Evolutionary conservation across 495 filamentous ascomycete genomes (phyloP).

Genomic region (Penicillium salamii): DNA sequence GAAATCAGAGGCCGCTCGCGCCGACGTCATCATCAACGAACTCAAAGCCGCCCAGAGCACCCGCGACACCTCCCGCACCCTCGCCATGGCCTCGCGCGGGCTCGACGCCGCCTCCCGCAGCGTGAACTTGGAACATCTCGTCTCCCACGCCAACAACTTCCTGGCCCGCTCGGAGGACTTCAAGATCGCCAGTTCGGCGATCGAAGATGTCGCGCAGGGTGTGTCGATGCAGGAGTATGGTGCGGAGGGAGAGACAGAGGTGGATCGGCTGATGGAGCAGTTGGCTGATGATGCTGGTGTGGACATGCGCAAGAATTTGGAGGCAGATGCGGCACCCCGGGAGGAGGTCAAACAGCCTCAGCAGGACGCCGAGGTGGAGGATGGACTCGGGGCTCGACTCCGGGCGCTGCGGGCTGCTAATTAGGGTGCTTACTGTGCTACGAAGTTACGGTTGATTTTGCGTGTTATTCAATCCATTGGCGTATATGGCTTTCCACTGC

Average conservation of each 20-base stretch:
- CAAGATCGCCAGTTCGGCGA: conserved; percentile 45
- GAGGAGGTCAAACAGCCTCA: conserved; percentile 40
- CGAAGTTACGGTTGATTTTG: not conserved
- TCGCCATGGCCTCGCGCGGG: conserved; percentile 42
- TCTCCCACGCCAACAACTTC: conserved; percentile 48
- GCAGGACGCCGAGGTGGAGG: conserved; percentile 37
- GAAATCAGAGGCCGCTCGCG: conserved; percentile 44
- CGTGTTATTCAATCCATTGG: not conserved
- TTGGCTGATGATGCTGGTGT: conserved; percentile 48
- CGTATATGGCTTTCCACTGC: not conserved
- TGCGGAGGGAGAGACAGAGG: conserved; percentile 45
- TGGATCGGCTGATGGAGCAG: conserved; percentile 48
- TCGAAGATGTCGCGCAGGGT: conserved; percentile 47
- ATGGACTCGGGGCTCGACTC: conserved; percentile 42
- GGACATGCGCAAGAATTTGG: conserved; percentile 41
- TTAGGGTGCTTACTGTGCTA: conserved; percentile 2
- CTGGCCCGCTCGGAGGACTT: conserved; percentile 46
- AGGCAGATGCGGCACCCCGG: conserved; percentile 36
- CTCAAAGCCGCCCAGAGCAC: conserved; percentile 48
- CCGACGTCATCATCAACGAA: conserved; percentile 51
- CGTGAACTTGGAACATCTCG: conserved; percentile 44
- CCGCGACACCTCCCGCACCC: conserved; percentile 45
- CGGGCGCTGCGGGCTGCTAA: conserved; percentile 42
- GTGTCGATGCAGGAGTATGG: conserved; percentile 48
- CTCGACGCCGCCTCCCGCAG: conserved; percentile 44